Percentiles rank a stretch among this genome's conserved stretches.
Conservation (phyloP, 2,329 filamentous ascomycete genomes). For the Myriosclerotinia curreyana region DNA sequence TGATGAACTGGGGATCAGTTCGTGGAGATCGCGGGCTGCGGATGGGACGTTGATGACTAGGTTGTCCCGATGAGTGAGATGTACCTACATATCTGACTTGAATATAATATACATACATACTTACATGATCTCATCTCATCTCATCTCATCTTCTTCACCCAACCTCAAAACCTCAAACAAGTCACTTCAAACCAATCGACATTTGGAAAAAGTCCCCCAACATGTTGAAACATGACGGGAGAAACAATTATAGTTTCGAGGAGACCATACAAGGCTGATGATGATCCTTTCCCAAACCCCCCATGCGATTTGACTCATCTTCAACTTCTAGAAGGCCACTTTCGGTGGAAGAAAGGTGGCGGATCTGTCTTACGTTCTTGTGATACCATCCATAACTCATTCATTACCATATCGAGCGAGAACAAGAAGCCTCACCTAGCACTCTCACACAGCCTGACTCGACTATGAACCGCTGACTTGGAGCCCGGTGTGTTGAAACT, state of each 20-base stretch:
- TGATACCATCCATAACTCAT: background rate
- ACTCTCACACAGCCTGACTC: background rate
- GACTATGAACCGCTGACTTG: background rate
- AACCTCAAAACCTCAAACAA: background rate
- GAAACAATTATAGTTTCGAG: background rate
- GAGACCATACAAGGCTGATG: too few relatives aligned
- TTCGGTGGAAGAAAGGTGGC: background rate
- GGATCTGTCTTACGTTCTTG: background rate
- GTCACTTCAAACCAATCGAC: background rate
- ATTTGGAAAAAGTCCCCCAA: background rate
- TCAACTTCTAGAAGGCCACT: background rate
- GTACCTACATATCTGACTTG: constrained; percentile 1
- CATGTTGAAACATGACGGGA: background rate
- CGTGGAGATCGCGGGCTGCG: background rate
- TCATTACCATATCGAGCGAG: background rate
- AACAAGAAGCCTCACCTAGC: background rate
- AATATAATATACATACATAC: background rate
- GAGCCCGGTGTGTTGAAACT: background rate
- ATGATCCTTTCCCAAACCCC: background rate
- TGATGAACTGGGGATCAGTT: background rate
- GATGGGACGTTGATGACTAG: background rate
- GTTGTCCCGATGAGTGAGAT: background rate
- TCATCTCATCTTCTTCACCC: background rate
- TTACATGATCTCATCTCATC: background rate
- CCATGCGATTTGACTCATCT: background rate